Conservation (phyloP, 352 stramenopile genomes). For the Globisporangium spinosum region DNA sequence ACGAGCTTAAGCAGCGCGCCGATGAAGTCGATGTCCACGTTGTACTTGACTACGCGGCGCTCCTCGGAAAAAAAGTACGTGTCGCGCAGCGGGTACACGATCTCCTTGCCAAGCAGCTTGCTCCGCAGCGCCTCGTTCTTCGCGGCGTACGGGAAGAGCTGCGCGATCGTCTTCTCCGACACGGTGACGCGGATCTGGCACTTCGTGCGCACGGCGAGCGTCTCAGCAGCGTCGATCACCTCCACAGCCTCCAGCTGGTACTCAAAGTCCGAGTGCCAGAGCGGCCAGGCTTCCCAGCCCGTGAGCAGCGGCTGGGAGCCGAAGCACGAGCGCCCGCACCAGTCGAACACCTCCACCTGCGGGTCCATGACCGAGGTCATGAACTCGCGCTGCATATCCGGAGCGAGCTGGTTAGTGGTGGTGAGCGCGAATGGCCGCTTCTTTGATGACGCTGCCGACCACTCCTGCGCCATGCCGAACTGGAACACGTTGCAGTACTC, state of each 20-base stretch:
- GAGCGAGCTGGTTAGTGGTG: slow-evolving; percentile 18
- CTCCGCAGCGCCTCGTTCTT: slow-evolving; percentile 21
- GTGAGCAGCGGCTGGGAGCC: slow-evolving; percentile 32
- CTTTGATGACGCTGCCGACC: slow-evolving; percentile 6
- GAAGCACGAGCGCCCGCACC: slow-evolving; percentile 32
- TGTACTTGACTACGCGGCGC: slow-evolving; percentile 39
- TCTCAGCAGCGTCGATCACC: slow-evolving; percentile 30
- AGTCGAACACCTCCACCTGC: slow-evolving; percentile 40
- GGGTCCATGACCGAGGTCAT: slow-evolving; percentile 39
- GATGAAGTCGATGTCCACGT: slow-evolving; percentile 40
- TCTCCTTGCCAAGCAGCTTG: slow-evolving; percentile 33
- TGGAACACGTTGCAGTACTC: slow-evolving; percentile 19
- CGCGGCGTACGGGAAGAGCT: slow-evolving; percentile 38
- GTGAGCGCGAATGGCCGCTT: slow-evolving; percentile 23
- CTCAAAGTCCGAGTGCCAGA: slow-evolving; percentile 34
- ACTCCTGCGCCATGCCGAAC: slow-evolving; percentile 6
- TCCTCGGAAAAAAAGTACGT: slow-evolving; percentile 46
- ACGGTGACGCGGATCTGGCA: slow-evolving; percentile 32
- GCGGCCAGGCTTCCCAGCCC: slow-evolving; percentile 36
- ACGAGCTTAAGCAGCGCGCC: slow-evolving; percentile 28
- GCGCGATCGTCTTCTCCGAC: slow-evolving; percentile 34
- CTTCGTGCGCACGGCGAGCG: slow-evolving; percentile 33
- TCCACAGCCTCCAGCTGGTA: slow-evolving; percentile 37
- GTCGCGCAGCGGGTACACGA: slow-evolving; percentile 39
- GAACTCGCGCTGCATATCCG: slow-evolving; percentile 37